Conservation (phyloP, 2,329 filamentous ascomycete genomes). For the Phyllosticta capitalensis region DNA sequence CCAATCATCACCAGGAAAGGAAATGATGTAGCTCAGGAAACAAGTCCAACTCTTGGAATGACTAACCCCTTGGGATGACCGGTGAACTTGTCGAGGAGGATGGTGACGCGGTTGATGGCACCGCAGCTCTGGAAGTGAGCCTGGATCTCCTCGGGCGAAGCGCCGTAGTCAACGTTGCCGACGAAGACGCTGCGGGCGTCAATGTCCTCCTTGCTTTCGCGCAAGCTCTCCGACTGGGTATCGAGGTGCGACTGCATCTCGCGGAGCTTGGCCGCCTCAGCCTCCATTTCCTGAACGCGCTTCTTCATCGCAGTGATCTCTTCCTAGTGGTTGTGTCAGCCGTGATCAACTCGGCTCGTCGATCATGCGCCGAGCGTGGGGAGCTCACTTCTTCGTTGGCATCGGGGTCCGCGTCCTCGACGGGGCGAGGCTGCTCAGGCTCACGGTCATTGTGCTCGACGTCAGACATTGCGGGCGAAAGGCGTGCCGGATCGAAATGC, state of each 20-base stretch:
- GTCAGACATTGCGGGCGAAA: slow-evolving; percentile 14
- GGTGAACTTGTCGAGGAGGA: slow-evolving; percentile 94
- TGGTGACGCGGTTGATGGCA: slow-evolving; percentile 95
- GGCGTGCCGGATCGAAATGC: no score
- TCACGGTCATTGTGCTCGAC: slow-evolving; percentile 1
- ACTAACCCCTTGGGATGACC: slow-evolving; percentile 97
- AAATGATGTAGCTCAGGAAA: slow-evolving; percentile 18
- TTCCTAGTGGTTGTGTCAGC: slow-evolving; percentile 18
- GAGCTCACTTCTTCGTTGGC: slow-evolving; percentile 19
- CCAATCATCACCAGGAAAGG: not conserved
- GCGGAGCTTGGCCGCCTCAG: slow-evolving; percentile 48
- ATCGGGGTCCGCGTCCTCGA: slow-evolving; percentile 18
- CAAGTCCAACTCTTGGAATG: slow-evolving; percentile 29
- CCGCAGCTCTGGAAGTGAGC: slow-evolving; percentile 96
- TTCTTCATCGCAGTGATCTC: slow-evolving; percentile 43
- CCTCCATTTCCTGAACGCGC: slow-evolving; percentile 47
- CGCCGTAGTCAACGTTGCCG: slow-evolving; percentile 95
- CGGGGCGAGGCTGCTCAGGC: not conserved
- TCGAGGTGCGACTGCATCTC: slow-evolving; percentile 58
- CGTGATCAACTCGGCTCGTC: not conserved
- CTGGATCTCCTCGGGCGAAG: slow-evolving; percentile 95
- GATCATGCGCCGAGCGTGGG: not conserved
- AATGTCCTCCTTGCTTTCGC: slow-evolving; percentile 91
- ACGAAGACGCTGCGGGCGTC: slow-evolving; percentile 96
- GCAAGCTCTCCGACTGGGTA: slow-evolving; percentile 69